Conservation (phyloP, 495 filamentous ascomycete species). For the Penicillium chermesinum region DNA sequence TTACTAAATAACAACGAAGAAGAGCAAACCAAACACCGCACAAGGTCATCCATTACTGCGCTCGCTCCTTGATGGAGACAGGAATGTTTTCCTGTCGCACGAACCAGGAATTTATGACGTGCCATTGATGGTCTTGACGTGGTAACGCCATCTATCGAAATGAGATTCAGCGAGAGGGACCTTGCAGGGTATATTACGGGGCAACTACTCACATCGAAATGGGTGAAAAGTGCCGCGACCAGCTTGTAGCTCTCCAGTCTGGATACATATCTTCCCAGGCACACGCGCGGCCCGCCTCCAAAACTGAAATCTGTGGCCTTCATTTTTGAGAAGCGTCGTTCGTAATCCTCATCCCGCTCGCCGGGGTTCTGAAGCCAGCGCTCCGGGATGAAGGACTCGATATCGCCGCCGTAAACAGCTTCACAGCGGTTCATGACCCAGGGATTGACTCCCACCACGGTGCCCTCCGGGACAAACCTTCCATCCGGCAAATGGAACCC, state of each 20-base stretch:
- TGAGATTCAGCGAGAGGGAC: background rate
- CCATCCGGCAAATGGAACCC: slow-evolving; percentile 47
- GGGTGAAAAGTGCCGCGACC: slow-evolving; percentile 60
- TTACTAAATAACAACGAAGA: too few species aligned
- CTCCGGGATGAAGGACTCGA: slow-evolving; percentile 48
- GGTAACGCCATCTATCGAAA: slow-evolving; percentile 22
- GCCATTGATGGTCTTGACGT: slow-evolving; percentile 24
- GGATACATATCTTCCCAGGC: slow-evolving; percentile 65
- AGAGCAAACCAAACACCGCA: too few species aligned
- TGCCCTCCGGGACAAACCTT: slow-evolving; percentile 45
- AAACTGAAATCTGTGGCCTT: slow-evolving; percentile 40
- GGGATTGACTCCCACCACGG: slow-evolving; percentile 55
- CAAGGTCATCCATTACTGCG: background rate
- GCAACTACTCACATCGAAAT: slow-evolving; percentile 49
- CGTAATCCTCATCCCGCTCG: slow-evolving; percentile 18
- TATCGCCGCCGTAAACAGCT: slow-evolving; percentile 47
- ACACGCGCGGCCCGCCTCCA: slow-evolving; percentile 55
- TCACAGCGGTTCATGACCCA: slow-evolving; percentile 51
- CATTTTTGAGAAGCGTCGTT: slow-evolving; percentile 20
- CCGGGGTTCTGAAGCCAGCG: slow-evolving; percentile 47
- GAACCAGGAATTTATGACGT: slow-evolving; percentile 29
- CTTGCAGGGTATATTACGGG: background rate
- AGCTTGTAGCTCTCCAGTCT: slow-evolving; percentile 72
- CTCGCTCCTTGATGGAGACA: slow-evolving; percentile 1
- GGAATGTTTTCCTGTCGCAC: slow-evolving; percentile 20